Percentiles rank a stretch among this genome's conserved stretches.
Conservation (phyloP, 106 monocot species). For the Hemerocallis citrina region DNA sequence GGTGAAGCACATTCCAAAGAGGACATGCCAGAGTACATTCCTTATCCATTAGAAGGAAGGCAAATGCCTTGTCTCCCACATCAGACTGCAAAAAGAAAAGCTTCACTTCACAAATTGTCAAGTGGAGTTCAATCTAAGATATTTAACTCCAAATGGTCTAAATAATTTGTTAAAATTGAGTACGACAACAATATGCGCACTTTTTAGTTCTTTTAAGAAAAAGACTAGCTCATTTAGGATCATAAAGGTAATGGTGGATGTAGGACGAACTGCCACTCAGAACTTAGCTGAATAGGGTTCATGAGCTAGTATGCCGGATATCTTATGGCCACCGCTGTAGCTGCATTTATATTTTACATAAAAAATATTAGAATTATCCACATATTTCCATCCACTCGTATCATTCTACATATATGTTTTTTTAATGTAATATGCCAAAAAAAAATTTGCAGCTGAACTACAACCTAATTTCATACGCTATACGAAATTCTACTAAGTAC, state of each 20-base stretch:
- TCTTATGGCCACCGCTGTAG: too few species aligned
- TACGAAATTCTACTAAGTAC: constrained; percentile 28
- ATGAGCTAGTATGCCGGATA: neutral
- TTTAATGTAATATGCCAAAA: too few species aligned
- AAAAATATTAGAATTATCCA: neutral
- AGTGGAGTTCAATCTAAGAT: neutral
- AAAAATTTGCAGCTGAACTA: too few species aligned
- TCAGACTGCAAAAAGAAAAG: constrained; percentile 38
- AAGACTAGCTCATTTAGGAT: too few species aligned
- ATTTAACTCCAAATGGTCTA: neutral
- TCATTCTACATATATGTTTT: neutral
- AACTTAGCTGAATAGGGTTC: neutral
- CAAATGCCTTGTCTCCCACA: constrained; percentile 84
- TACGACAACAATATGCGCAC: too few species aligned
- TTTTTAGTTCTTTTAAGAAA: too few species aligned
- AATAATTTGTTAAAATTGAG: too few species aligned
- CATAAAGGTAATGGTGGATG: too few species aligned
- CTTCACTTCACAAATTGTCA: neutral
- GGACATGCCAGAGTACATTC: constrained; percentile 89
- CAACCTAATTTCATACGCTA: too few species aligned
- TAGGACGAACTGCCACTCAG: neutral
- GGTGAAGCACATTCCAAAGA: constrained; percentile 64
- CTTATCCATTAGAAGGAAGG: constrained; percentile 77
- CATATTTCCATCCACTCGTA: neutral
- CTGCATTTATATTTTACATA: too few species aligned